Base-by-base conservation (phyloP, 2,329 filamentous ascomycete genomes). In the Colletotrichum karsti region DNA sequence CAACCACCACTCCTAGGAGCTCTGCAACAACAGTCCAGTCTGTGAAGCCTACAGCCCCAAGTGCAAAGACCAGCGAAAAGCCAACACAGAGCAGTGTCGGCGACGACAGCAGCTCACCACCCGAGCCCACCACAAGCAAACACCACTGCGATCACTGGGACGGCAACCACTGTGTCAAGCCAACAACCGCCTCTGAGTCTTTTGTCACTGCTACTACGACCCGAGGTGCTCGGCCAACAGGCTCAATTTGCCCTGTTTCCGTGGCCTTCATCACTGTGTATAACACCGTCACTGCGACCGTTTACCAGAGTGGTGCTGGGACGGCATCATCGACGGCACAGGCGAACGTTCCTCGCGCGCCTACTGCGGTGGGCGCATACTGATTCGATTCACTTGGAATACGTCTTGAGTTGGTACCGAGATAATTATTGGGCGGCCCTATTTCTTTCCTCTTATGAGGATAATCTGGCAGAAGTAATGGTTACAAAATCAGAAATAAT, bases 271-370 rank as follows among this genome's bases (percentile, higher is more conserved):
- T 74, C 10, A 80, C 79, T 13, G 72, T 76, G 35, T 81, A 77
- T 70, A 81, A 80, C 72, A 81, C 79, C 1, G 72, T 81, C n/a
- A 66, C 74, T 15, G 73, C 77, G 63, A 80, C 78, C 6, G 71
- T 78, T 30, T 63, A 69, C n/a, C 55, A 59, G 30, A 42, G 20
- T 8, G 12, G 28, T 3, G 24, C 63, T 7, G 50, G 33, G 4
- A n/a, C 61, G 5, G 26, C 10, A 9, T 20, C 10, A 35, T 22
- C 57, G n/a, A 67, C 64, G 5, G 30, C 39, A 13, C 35, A 26
- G 15, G 37, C 33, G 7, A 60, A 64, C 37, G 15, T 37, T n/a
- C 64, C 64, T 13, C 64, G 64, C 22, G 53, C 64, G 15, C 64
- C 60, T 3, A 58, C 60, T 6, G 44, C 51, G 2, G 20, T 20